Conservation (phyloP, 2,329 filamentous ascomycete species). For the Phoma sp. region DNA sequence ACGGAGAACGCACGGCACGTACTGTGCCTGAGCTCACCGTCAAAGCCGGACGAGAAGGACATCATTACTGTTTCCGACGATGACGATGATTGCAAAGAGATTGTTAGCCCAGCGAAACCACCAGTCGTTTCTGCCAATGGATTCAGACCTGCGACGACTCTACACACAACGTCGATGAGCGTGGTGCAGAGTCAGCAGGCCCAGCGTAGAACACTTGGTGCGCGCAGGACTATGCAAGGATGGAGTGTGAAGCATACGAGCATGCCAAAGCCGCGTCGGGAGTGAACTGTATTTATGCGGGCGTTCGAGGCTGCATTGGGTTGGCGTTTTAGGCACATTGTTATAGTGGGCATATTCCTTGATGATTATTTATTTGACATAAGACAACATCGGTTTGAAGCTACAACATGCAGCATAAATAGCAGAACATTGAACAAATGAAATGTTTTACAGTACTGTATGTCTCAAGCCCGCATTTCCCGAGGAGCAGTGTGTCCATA, state of each 20-base stretch:
- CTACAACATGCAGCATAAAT: not conserved
- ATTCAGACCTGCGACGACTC: conserved; percentile 50
- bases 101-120: conserved; percentile 20
- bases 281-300: not conserved
- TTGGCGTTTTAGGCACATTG: not conserved
- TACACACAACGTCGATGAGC: conserved; percentile 55
- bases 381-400: not conserved
- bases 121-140: conserved; percentile 11
- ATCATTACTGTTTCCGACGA: conserved; percentile 1
- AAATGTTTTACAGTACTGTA: no score
- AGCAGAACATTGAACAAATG: no score
- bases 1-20: conserved; percentile 55
- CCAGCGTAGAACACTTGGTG: conserved; percentile 58
- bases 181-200: conserved; percentile 34
- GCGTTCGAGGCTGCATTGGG: not conserved
- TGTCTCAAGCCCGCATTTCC: no score
- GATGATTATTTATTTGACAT: not conserved
- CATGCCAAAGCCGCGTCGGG: conserved; percentile 39
- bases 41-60: conserved; percentile 36
- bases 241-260: conserved; percentile 54
- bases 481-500: no score
- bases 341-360: not conserved
- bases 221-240: conserved; percentile 58
- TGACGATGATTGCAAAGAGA: conserved; percentile 9
- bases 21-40: conserved; percentile 54